These are phyloP conservation scores for Firmiana major DNA, from an alignment of 345 rosid species.

Conservation along the genomic window DNA sequence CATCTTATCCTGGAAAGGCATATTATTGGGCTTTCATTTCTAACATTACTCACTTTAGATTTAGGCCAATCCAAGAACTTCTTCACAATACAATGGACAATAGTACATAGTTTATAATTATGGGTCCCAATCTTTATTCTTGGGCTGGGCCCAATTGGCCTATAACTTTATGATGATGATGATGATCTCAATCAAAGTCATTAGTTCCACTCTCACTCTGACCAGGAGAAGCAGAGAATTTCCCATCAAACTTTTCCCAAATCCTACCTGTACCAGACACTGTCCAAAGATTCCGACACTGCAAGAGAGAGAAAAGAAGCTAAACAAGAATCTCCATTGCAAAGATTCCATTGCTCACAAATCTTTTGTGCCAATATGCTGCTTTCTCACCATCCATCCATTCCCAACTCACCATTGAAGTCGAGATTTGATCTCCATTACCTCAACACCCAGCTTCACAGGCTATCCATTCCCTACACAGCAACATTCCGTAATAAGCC, in stretches of 20 bases:
- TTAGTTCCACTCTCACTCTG: background rate
- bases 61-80: no score
- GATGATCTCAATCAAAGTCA: background rate
- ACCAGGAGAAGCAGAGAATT: background rate
- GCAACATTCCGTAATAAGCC: background rate
- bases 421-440: conserved; percentile 11
- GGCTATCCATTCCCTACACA: conserved; percentile 5
- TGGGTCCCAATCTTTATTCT: background rate
- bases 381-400: conserved; percentile 1
- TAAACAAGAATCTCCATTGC: background rate
- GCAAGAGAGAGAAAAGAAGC: background rate
- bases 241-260: background rate
- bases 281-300: background rate
- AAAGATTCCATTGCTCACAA: background rate
- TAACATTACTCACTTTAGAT: no score
- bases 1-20: no score
- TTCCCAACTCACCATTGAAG: background rate
- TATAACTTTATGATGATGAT: background rate
- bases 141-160: background rate
- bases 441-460: background rate
- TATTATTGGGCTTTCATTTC: no score
- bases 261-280: background rate
- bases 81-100: no score
- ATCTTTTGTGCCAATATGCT: conserved; percentile 7
- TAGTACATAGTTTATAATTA: background rate